phyloP scores from a whole-genome alignment of 345 rosid species.

The Acer negundo region DNA sequence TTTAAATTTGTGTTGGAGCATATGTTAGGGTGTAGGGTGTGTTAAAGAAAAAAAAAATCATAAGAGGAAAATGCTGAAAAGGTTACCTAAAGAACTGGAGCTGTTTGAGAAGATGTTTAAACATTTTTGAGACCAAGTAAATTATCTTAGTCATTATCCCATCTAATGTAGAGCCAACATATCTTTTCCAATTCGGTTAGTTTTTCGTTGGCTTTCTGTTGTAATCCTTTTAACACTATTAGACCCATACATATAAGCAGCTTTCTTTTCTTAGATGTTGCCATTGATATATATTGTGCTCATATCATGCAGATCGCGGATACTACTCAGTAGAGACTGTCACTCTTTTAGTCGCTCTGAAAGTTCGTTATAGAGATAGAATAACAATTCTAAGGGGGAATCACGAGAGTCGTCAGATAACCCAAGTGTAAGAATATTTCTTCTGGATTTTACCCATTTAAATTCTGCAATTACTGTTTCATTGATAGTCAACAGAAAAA shows the following conservation, averaged over 20 bases:
- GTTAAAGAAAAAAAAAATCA: background rate
- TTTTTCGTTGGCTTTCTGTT: background rate
- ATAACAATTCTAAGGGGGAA: constrained; percentile 62
- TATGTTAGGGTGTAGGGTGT: background rate
- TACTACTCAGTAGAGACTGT: constrained; percentile 69
- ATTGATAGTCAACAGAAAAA: background rate
- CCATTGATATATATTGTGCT: background rate
- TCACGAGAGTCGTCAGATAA: constrained; percentile 67
- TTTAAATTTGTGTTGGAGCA: background rate
- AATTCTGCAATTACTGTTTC: background rate
- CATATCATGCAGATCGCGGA: constrained; percentile 52
- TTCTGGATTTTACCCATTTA: background rate
- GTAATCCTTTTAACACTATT: background rate
- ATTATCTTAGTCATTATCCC: background rate
- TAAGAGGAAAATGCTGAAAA: background rate
- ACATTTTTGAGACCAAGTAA: background rate
- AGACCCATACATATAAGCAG: background rate
- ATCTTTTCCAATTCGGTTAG: background rate
- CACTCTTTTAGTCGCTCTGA: constrained; percentile 58
- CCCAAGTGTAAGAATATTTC: constrained; percentile 56
- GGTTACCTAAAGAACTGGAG: background rate
- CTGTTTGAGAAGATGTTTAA: background rate
- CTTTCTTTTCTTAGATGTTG: background rate
- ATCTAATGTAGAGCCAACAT: background rate
- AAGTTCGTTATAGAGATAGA: constrained; percentile 65